Evolutionary conservation across 495 filamentous ascomycete species (phyloP).

Genomic region (Paragyromitra xinjiangensis): DNA sequence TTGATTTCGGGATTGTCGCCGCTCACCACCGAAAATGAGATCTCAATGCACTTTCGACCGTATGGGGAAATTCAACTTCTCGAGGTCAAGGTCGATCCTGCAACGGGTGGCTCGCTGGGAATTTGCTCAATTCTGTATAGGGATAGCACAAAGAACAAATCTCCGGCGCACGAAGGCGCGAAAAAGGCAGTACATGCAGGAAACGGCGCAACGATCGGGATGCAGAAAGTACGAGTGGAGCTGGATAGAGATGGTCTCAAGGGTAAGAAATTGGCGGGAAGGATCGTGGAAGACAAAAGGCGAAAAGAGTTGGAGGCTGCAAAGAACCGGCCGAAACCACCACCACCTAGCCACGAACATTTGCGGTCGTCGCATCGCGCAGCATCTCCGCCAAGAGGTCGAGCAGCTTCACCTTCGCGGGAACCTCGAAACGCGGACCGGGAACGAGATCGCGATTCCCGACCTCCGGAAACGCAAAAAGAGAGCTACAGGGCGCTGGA

Average conservation of each 20-base stretch:
- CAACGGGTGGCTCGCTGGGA: slow-evolving; percentile 89
- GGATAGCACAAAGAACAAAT: slow-evolving; percentile 70
- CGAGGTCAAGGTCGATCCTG: slow-evolving; percentile 89
- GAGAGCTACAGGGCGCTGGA: slow-evolving; percentile 62
- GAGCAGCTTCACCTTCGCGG: slow-evolving; percentile 58
- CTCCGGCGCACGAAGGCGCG: slow-evolving; percentile 75
- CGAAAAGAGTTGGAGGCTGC: slow-evolving; percentile 63
- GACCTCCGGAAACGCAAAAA: slow-evolving; percentile 46
- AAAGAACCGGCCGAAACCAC: slow-evolving; percentile 52
- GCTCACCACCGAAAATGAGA: slow-evolving; percentile 77
- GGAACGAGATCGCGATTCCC: slow-evolving; percentile 43
- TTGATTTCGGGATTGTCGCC: slow-evolving; percentile 95
- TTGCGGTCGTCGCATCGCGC: slow-evolving; percentile 33
- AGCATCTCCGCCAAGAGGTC: slow-evolving; percentile 45
- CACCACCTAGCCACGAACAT: slow-evolving; percentile 38
- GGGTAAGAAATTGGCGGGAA: slow-evolving; percentile 76
- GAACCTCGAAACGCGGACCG: slow-evolving; percentile 7
- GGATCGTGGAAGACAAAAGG: slow-evolving; percentile 71
- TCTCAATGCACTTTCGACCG: slow-evolving; percentile 80
- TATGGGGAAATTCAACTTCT: slow-evolving; percentile 90
- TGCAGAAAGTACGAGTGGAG: slow-evolving; percentile 77
- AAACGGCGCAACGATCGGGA: slow-evolving; percentile 75
- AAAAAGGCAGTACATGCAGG: slow-evolving; percentile 75
- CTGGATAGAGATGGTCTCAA: slow-evolving; percentile 85
- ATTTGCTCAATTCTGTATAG: slow-evolving; percentile 90